Conservation (phyloP, 1,139 yeast genomes). For the Saccharomycopsis crataegensis region DNA sequence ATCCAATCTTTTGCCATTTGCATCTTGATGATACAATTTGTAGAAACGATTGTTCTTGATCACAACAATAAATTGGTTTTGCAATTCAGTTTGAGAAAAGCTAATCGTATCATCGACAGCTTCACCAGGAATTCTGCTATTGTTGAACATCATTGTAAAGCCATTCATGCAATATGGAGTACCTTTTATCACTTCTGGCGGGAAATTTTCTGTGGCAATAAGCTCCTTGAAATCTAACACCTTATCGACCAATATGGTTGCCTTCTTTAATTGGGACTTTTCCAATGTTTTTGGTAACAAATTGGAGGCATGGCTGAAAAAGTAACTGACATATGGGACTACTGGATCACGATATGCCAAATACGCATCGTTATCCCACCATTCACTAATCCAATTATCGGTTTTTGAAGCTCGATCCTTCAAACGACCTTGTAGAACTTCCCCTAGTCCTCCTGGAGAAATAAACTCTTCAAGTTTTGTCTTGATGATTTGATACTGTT, state of each 20-base stretch:
- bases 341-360: constrained; percentile 89
- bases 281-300: constrained; percentile 35
- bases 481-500: constrained; percentile 51
- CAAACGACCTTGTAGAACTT: constrained; percentile 60
- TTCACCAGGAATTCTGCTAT: constrained; percentile 68
- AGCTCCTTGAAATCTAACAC: constrained; percentile 48
- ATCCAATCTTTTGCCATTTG: constrained; percentile 47
- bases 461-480: constrained; percentile 60
- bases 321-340: constrained; percentile 88
- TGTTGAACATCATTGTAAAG: constrained; percentile 86
- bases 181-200: constrained; percentile 74
- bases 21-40: constrained; percentile 64
- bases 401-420: constrained; percentile 48
- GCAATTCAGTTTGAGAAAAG: constrained; percentile 36
- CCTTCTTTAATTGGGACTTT: constrained; percentile 66
- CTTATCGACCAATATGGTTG: constrained; percentile 54
- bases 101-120: constrained; percentile 51
- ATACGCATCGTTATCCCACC: constrained; percentile 95
- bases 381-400: constrained; percentile 80
- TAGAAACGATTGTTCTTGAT: constrained; percentile 74
- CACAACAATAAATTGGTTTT: constrained; percentile 67
- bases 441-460: constrained; percentile 56
- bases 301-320: constrained; percentile 72
- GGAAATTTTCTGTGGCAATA: constrained; percentile 51
- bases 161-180: constrained; percentile 92